Evolutionary conservation across 2,329 filamentous ascomycete species (phyloP).

Genomic region (Penicillium rolfsii): DNA sequence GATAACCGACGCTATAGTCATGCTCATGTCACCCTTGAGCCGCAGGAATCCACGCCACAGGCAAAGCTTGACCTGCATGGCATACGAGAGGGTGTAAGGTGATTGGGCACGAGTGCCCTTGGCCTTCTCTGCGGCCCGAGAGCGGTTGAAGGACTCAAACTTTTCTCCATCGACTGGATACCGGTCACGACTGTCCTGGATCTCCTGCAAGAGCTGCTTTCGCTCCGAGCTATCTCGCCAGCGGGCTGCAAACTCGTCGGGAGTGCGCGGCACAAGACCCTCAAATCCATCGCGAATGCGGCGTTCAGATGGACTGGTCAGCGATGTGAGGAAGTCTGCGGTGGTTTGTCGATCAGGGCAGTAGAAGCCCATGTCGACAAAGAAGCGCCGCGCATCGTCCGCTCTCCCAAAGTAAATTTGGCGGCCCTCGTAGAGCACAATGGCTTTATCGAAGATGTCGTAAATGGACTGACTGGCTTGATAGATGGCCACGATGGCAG

Average conservation of each 20-base stretch:
- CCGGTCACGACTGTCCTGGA: constrained; percentile 44
- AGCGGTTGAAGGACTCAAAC: constrained; percentile 42
- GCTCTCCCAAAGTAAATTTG: constrained; percentile 75
- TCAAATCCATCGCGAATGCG: constrained; percentile 61
- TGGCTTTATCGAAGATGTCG: constrained; percentile 69
- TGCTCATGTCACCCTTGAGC: constrained; percentile 71
- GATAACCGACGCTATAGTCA: constrained; percentile 66
- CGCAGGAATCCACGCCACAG: constrained; percentile 77
- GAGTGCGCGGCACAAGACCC: constrained; percentile 63
- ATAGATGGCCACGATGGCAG: constrained; percentile 59
- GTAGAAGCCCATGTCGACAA: constrained; percentile 69
- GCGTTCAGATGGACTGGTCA: constrained; percentile 67
- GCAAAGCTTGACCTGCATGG: constrained; percentile 75
- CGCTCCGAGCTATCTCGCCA: constrained; percentile 59
- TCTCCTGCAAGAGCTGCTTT: constrained; percentile 42
- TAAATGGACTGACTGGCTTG: constrained; percentile 51
- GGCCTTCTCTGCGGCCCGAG: constrained; percentile 46
- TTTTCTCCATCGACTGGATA: constrained; percentile 42
- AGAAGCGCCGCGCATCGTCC: constrained; percentile 62
- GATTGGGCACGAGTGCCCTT: constrained; percentile 62
- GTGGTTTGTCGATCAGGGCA: constrained; percentile 70
- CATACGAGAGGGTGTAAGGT: constrained; percentile 78
- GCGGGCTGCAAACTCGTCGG: constrained; percentile 66
- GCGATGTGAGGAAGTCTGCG: constrained; percentile 69
- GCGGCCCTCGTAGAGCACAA: constrained; percentile 72